These are phyloP conservation scores for Diaporthe helianthi DNA, from an alignment of 2,329 filamentous ascomycete genomes.

Conservation along the genomic window DNA sequence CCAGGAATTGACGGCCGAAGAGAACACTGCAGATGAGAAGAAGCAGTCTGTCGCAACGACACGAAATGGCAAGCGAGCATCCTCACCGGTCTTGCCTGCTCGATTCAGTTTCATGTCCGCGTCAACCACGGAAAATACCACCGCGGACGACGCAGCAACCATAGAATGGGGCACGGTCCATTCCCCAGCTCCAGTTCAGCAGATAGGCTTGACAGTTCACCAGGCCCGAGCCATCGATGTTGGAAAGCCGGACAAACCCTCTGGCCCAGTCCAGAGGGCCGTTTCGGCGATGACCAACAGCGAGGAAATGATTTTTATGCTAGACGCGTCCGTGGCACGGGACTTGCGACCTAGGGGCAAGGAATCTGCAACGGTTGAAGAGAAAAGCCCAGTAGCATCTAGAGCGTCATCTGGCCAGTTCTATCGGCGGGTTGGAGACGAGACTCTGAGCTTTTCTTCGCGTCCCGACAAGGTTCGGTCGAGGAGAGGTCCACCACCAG, in stretches of 20 bases:
- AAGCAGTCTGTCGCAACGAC: slow-evolving; percentile 32
- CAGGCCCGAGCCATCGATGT: slow-evolving; percentile 52
- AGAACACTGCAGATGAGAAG: slow-evolving; percentile 40
- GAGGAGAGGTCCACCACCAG: slow-evolving; percentile 63
- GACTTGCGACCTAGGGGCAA: slow-evolving; percentile 21
- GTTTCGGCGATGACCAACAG: slow-evolving; percentile 37
- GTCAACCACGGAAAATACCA: slow-evolving; percentile 49
- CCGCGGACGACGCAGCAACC: slow-evolving; percentile 50
- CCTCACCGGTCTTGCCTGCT: slow-evolving; percentile 57
- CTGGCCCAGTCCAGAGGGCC: slow-evolving; percentile 39
- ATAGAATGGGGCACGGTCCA: slow-evolving; percentile 60
- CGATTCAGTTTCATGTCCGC: slow-evolving; percentile 42
- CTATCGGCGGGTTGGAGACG: slow-evolving; percentile 65
- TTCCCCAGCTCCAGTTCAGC: slow-evolving; percentile 54
- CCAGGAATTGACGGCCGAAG: slow-evolving; percentile 49
- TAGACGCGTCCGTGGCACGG: slow-evolving; percentile 47
- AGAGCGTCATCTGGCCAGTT: slow-evolving; percentile 46
- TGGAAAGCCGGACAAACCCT: slow-evolving; percentile 20
- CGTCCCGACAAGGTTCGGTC: slow-evolving; percentile 53
- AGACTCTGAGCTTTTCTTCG: slow-evolving; percentile 65
- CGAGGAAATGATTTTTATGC: slow-evolving; percentile 53
- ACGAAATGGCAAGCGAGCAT: slow-evolving; percentile 50
- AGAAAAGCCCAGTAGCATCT: slow-evolving; percentile 37
- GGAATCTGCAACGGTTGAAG: slow-evolving; percentile 26
- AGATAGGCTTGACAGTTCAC: slow-evolving; percentile 50